These are phyloP conservation scores for Cercophora samala DNA, from an alignment of 495 filamentous ascomycete genomes.

Conservation along the genomic window DNA sequence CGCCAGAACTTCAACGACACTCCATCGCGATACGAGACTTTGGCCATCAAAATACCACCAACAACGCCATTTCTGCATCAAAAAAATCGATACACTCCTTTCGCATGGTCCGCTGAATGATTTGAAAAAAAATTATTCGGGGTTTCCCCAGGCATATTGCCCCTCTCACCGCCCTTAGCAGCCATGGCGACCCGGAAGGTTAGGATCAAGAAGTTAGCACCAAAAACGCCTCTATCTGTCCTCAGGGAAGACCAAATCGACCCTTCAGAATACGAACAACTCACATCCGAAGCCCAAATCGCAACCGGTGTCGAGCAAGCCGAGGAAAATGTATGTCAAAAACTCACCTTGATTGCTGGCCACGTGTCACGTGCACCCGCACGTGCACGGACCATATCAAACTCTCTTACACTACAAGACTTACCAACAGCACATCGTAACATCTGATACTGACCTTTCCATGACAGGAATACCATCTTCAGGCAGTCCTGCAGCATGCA, in stretches of 20 bases:
- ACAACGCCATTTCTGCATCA: slow-evolving; percentile 49
- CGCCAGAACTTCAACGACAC: slow-evolving; percentile 60
- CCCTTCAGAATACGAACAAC: slow-evolving; percentile 57
- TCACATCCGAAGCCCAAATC: slow-evolving; percentile 62
- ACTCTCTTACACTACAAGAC: slow-evolving; percentile 23
- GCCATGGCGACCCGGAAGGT: slow-evolving; percentile 67
- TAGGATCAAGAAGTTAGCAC: slow-evolving; percentile 87
- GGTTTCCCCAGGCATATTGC: slow-evolving; percentile 48
- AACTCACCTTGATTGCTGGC: slow-evolving; percentile 43
- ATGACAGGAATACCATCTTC: slow-evolving; percentile 92
- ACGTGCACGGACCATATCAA: slow-evolving; percentile 48
- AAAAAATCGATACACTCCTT: slow-evolving; percentile 53
- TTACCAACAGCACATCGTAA: slow-evolving; percentile 26
- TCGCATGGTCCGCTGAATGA: slow-evolving; percentile 54
- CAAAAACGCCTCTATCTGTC: slow-evolving; percentile 79
- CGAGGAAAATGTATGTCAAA: slow-evolving; percentile 87
- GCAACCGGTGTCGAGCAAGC: slow-evolving; percentile 95
- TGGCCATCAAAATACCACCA: slow-evolving; percentile 57
- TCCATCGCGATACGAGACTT: slow-evolving; percentile 56
- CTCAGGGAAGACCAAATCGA: slow-evolving; percentile 90
- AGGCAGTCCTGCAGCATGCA: slow-evolving; percentile 81
- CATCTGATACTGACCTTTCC: slow-evolving; percentile 29
- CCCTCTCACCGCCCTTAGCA: slow-evolving; percentile 43
- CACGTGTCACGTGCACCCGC: slow-evolving; percentile 44
- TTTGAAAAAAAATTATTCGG: slow-evolving; percentile 42